These are phyloP conservation scores for Magnolia kwangsiensis DNA, from an alignment of 164 flowering plant genomes.

Conservation along the genomic window DNA sequence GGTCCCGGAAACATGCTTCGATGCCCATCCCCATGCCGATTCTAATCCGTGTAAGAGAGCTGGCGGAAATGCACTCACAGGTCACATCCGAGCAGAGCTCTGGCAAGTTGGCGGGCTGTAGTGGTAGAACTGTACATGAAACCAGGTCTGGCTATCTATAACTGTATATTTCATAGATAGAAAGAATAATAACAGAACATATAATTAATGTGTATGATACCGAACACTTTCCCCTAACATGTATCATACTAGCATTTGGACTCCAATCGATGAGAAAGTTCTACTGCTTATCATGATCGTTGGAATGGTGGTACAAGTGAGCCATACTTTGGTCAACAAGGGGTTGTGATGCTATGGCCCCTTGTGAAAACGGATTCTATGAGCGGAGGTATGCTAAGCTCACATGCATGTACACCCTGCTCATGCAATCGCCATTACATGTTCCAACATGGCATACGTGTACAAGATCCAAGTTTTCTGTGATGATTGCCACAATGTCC, in stretches of 20 bases:
- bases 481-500: too few species aligned
- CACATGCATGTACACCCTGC: too few species aligned
- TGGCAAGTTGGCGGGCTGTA: slow-evolving; percentile 28
- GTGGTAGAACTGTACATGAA: slow-evolving; percentile 36
- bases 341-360: too few species aligned
- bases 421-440: too few species aligned
- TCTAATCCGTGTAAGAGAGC: slow-evolving; percentile 73
- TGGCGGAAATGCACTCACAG: slow-evolving; percentile 73
- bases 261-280: background rate
- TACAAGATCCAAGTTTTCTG: too few species aligned
- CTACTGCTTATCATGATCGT: too few species aligned
- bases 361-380: too few species aligned
- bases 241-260: background rate
- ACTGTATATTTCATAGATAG: slow-evolving; percentile 19
- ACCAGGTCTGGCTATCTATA: slow-evolving; percentile 50
- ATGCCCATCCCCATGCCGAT: slow-evolving; percentile 67
- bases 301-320: too few species aligned
- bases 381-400: too few species aligned
- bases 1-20: slow-evolving; percentile 53
- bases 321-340: too few species aligned
- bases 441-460: too few species aligned
- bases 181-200: background rate
- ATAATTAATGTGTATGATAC: background rate
- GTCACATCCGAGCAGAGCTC: slow-evolving; percentile 31
- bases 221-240: background rate